Evolutionary conservation across 306 rosid species (phyloP), one percentile per base, ranked within the genome.

Genomic region (Abrus precatorius): DNA sequence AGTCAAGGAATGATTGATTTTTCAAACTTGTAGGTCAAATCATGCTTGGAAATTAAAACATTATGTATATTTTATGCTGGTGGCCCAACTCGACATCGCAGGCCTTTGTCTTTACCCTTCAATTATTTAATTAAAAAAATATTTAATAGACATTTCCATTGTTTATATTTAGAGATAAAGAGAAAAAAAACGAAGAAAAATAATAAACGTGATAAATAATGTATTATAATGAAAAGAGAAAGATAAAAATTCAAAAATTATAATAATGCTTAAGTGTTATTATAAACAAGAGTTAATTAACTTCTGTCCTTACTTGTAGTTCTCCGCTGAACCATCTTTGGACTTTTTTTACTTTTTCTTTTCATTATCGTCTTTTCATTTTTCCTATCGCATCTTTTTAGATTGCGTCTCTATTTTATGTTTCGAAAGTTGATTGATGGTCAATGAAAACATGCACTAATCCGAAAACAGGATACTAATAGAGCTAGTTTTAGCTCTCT

Each of bases 1-100:
- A 80, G 88, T 67, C 64, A 33, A 86, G 33, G 57, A 68, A 74
- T 38, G 65, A 40, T 50, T 72, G 69, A 52, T 72, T 44, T 84
- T 86, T 84, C 87, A 89, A 84, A 84, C 80, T 11, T 61, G 65
- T 55, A 74, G 66, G 86, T 70, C 87, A 78, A 72, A 81, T 74
- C 84, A 77, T 55, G 27, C 55, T 43, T 62, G 59, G 80, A 79
- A 66, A 62, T 38, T 55, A 34, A 52, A 38, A 3, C 52, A 6
- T 45, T 29, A 77, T 69, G 50, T 36, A 36, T 20, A 20, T 20
- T 20, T 20, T 20, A 20, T 20, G 20, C 20, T 20, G 20, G 20
- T 62, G 49, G 62, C 36, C 72, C 76, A 69, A 70, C 45, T 30
- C 28, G 29, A 2, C 71, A 32, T 14, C 85, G 5, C 2, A 10